Conservation (phyloP, 208 protist species). For the Herpetomonas samuelpessoai region DNA sequence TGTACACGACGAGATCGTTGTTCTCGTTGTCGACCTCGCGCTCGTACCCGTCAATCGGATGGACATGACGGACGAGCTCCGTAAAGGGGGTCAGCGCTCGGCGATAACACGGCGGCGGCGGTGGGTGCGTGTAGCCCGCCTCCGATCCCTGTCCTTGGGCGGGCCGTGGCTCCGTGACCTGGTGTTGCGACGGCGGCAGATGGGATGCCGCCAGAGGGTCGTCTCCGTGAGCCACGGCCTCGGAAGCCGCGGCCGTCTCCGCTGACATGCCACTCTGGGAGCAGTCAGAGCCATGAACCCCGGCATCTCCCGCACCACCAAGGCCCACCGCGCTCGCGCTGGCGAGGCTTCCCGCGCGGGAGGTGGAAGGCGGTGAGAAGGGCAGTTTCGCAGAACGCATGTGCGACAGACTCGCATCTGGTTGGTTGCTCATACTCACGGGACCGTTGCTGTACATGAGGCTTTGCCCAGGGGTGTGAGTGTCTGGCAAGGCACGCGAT, state of each 20-base stretch:
- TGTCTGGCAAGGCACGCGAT: not conserved
- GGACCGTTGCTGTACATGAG: not conserved
- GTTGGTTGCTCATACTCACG: not conserved
- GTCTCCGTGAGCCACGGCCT: not conserved
- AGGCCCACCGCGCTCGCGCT: conserved; percentile 8
- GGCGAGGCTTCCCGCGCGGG: not conserved
- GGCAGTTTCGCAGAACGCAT: not conserved
- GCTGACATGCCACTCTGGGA: not conserved
- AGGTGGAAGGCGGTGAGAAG: not conserved
- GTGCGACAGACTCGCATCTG: not conserved
- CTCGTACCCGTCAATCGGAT: conserved; percentile 61
- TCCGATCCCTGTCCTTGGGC: too few relatives aligned
- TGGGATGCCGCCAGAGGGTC: not conserved
- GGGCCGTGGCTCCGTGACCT: conserved; percentile 4
- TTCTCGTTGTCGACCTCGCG: conserved; percentile 77
- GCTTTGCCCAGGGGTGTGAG: not conserved
- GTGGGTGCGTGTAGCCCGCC: not conserved
- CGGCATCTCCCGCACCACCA: too few relatives aligned
- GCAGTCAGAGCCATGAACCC: conserved; percentile 1
- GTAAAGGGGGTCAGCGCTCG: conserved; percentile 43
- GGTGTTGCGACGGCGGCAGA: not conserved
- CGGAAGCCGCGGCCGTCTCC: not conserved
- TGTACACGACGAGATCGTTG: conserved; percentile 72
- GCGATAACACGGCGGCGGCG: conserved; percentile 15
- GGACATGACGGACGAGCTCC: conserved; percentile 50